These are phyloP conservation scores for Acacia crassicarpa DNA, from an alignment of 306 rosid species.

Conservation along the genomic window DNA sequence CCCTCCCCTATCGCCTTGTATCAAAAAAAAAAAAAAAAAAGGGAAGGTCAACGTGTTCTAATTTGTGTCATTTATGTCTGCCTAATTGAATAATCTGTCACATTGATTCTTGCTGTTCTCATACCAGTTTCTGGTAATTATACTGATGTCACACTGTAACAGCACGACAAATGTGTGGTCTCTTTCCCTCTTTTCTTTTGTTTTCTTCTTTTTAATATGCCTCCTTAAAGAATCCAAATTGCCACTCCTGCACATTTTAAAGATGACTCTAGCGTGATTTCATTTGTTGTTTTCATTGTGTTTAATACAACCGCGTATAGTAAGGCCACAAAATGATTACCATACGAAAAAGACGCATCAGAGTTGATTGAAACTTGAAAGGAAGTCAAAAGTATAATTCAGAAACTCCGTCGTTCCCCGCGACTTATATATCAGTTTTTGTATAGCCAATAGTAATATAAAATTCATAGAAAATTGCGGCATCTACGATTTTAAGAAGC, in stretches of 20 bases:
- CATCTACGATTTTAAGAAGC: background rate
- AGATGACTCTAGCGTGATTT: background rate
- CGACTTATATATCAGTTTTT: background rate
- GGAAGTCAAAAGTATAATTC: background rate
- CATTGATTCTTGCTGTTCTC: background rate
- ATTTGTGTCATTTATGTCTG: background rate
- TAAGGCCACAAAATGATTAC: background rate
- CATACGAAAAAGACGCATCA: background rate
- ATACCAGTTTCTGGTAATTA: background rate
- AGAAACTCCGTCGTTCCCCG: background rate
- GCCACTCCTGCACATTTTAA: background rate
- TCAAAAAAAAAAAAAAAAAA: too few relatives aligned
- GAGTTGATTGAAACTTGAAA: background rate
- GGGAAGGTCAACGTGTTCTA: background rate
- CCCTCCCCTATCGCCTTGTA: too few relatives aligned
- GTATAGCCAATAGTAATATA: background rate
- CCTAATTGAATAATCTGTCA: background rate
- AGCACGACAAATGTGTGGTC: background rate
- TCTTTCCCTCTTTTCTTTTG: background rate
- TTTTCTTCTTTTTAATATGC: background rate
- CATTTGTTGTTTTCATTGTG: background rate
- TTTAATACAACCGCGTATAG: background rate
- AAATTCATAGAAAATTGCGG: background rate
- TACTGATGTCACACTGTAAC: too few relatives aligned
- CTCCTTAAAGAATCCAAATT: background rate